These are phyloP conservation scores for Rhizophagus sp. DNA, from an alignment of 192 early-diverging fungal genomes.

Conservation along the genomic window DNA sequence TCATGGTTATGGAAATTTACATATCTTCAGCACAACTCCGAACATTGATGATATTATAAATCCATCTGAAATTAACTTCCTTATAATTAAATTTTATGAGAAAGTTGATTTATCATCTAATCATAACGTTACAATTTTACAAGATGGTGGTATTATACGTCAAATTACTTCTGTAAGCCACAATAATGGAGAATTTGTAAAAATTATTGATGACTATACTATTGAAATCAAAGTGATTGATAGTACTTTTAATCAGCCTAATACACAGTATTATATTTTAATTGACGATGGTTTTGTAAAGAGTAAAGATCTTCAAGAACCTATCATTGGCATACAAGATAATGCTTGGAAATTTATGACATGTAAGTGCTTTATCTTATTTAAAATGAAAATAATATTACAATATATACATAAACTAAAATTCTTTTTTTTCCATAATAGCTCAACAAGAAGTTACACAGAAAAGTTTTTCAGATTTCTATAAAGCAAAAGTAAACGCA, in stretches of 20 bases:
- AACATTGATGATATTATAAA: neutral
- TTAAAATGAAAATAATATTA: neutral
- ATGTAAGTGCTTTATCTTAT: neutral
- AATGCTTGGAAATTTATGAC: neutral
- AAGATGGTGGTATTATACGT: neutral
- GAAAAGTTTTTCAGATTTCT: no score
- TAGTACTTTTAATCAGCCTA: neutral
- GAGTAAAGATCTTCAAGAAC: neutral
- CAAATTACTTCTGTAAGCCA: neutral
- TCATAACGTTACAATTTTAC: neutral
- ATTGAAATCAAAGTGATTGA: neutral
- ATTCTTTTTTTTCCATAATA: no score
- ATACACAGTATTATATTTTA: neutral
- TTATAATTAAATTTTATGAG: neutral
- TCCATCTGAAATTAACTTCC: neutral
- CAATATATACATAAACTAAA: neutral
- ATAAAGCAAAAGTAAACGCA: neutral
- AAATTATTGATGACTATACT: neutral
- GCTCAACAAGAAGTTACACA: no score
- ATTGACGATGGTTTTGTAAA: conserved; percentile 20
- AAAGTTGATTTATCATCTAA: neutral
- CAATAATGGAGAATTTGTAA: neutral
- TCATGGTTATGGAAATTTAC: neutral
- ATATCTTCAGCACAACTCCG: neutral
- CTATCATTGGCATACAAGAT: neutral